These are phyloP conservation scores for Blastomyces parvus DNA, from an alignment of 2,329 filamentous ascomycete genomes.

Conservation along the genomic window DNA sequence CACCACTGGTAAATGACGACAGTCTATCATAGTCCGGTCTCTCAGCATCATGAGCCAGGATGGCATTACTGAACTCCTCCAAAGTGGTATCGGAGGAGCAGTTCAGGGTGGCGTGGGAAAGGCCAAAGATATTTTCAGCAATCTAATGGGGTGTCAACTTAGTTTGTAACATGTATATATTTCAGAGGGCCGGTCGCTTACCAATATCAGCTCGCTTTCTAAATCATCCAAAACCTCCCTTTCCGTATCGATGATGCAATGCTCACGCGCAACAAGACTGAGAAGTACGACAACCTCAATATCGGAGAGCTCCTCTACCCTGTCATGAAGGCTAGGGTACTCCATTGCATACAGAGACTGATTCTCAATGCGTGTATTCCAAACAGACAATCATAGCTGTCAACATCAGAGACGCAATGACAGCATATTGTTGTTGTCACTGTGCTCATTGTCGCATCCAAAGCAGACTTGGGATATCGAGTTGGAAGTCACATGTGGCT, in stretches of 20 bases:
- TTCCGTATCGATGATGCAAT: constrained; percentile 77
- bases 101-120: constrained; percentile 59
- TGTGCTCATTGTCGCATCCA: not conserved
- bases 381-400: not conserved
- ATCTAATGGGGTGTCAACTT: constrained; percentile 41
- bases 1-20: constrained; percentile 16
- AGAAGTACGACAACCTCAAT: constrained; percentile 79
- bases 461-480: too few relatives aligned
- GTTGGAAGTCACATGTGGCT: not conserved
- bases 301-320: constrained; percentile 71
- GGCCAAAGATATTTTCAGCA: constrained; percentile 59
- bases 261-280: constrained; percentile 69
- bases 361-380: not conserved
- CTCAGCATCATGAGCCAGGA: constrained; percentile 44
- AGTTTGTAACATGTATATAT: constrained; percentile 4
- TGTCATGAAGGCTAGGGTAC: constrained; percentile 52
- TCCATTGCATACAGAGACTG: constrained; percentile 43
- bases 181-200: constrained; percentile 27
- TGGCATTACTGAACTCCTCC: constrained; percentile 66
- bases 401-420: not conserved
- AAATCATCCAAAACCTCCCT: constrained; percentile 54
- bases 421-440: not conserved
- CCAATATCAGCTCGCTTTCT: constrained; percentile 63
- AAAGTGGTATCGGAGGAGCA: constrained; percentile 65
- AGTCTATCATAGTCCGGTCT: constrained; percentile 14